A percentile compares a stretch with the other conserved stretches of the same genome.
Conservation (phyloP, 768 basidiomycete species). For the Pholiota molesta region DNA sequence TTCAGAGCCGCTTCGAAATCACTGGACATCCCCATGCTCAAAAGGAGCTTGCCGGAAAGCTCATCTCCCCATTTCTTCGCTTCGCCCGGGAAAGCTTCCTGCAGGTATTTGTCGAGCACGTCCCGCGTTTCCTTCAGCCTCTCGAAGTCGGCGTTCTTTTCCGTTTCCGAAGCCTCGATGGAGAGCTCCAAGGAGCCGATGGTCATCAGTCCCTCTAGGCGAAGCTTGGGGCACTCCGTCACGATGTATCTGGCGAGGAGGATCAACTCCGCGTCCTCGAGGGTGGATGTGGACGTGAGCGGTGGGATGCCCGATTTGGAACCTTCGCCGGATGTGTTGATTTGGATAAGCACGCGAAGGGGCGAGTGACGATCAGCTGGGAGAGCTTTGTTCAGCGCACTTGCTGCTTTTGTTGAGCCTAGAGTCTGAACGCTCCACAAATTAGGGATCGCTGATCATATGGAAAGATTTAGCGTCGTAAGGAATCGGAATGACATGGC, state of each 20-base stretch:
- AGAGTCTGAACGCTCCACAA: slow-evolving; percentile 87
- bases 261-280: slow-evolving; percentile 52
- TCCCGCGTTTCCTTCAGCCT: slow-evolving; percentile 66
- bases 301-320: slow-evolving; percentile 85
- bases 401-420: slow-evolving; percentile 79
- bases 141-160: slow-evolving; percentile 73
- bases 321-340: slow-evolving; percentile 95
- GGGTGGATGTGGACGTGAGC: slow-evolving; percentile 39
- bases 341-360: slow-evolving; percentile 85
- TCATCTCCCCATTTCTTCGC: slow-evolving; percentile 50
- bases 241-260: slow-evolving; percentile 75
- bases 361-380: slow-evolving; percentile 53
- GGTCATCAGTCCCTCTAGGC: slow-evolving; percentile 91
- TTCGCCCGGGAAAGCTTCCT: slow-evolving; percentile 24
- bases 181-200: slow-evolving; percentile 87
- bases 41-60: slow-evolving; percentile 47
- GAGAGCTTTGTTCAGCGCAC: slow-evolving; percentile 75
- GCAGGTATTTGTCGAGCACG: slow-evolving; percentile 51
- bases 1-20: slow-evolving; percentile 88
- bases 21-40: slow-evolving; percentile 98
- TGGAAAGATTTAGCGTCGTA: not conserved
- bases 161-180: slow-evolving; percentile 47
- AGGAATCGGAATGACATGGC: slow-evolving; percentile 9
- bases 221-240: slow-evolving; percentile 70
- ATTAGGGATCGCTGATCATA: slow-evolving; percentile 76